phyloP scores from a whole-genome alignment of 2,329 filamentous ascomycete genomes.

The Microdochium trichocladiopsis region DNA sequence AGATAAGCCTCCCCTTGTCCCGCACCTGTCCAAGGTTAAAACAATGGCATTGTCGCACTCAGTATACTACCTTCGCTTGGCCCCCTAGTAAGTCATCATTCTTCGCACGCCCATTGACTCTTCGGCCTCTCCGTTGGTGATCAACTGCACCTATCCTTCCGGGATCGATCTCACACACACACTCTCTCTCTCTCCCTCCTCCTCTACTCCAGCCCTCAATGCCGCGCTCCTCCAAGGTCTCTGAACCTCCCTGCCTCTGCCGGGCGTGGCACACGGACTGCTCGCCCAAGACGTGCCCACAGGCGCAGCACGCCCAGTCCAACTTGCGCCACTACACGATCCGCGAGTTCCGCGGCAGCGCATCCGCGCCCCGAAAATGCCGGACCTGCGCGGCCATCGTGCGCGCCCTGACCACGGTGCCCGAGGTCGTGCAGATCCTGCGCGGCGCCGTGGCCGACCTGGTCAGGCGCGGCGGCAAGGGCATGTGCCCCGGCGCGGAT shows the following conservation, averaged over 20 bases:
- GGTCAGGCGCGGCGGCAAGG: neutral
- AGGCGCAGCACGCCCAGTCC: neutral
- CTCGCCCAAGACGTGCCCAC: neutral
- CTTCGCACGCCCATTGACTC: too few relatives aligned
- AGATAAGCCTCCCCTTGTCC: too few relatives aligned
- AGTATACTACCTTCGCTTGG: too few relatives aligned
- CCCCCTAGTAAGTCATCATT: too few relatives aligned
- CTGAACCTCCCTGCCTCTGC: neutral
- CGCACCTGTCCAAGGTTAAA: too few relatives aligned
- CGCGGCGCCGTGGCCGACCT: neutral
- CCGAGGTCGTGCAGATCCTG: neutral
- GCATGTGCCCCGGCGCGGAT: neutral
- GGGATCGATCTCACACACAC: too few relatives aligned
- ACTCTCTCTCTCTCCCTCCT: too few relatives aligned
- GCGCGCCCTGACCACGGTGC: neutral
- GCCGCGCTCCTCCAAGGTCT: neutral
- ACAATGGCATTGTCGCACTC: too few relatives aligned
- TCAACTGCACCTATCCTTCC: too few relatives aligned
- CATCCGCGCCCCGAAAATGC: neutral
- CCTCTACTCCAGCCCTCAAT: too few relatives aligned
- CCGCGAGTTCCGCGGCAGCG: neutral
- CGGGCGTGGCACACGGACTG: neutral
- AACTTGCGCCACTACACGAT: neutral
- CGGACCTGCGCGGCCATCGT: neutral
- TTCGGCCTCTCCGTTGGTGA: too few relatives aligned